These are phyloP conservation scores for Monosporozyma aerobia DNA, from an alignment of 805 yeast genomes.

Conservation along the genomic window DNA sequence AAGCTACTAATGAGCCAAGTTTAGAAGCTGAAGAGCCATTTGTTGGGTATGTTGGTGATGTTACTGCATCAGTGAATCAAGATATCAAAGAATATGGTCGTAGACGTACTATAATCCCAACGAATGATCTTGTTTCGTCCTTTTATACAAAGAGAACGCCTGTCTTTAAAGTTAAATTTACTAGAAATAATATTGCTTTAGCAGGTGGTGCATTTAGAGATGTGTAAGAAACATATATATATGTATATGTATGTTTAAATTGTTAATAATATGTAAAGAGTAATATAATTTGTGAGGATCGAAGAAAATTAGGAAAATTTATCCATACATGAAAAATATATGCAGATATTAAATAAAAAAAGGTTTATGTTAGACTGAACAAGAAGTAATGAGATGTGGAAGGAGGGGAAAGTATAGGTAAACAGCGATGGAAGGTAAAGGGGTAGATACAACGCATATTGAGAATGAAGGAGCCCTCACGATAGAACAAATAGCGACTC, in stretches of 20 bases:
- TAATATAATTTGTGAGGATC: background rate
- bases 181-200: conserved; percentile 79
- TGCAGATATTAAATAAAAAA: too few species aligned
- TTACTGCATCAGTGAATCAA: conserved; percentile 24
- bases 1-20: conserved; percentile 71
- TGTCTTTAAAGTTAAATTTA: conserved; percentile 85
- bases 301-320: too few species aligned
- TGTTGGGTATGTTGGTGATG: conserved; percentile 30
- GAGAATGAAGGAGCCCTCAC: background rate
- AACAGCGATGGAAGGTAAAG: background rate
- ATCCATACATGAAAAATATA: too few species aligned
- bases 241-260: background rate
- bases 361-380: too few species aligned
- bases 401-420: too few species aligned
- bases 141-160: conserved; percentile 92
- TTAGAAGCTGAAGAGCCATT: conserved; percentile 67
- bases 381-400: too few species aligned
- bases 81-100: conserved; percentile 42
- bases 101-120: conserved; percentile 65
- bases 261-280: background rate
- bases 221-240: conserved; percentile 6
- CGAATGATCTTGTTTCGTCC: conserved; percentile 85
- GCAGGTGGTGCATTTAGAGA: conserved; percentile 84
- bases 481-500: background rate
- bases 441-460: background rate